Percentiles rank a stretch among this genome's conserved stretches.
Evolutionary conservation across 75 land plant species (phyloP).

Genomic region (Selaginella moellendorffii): DNA sequence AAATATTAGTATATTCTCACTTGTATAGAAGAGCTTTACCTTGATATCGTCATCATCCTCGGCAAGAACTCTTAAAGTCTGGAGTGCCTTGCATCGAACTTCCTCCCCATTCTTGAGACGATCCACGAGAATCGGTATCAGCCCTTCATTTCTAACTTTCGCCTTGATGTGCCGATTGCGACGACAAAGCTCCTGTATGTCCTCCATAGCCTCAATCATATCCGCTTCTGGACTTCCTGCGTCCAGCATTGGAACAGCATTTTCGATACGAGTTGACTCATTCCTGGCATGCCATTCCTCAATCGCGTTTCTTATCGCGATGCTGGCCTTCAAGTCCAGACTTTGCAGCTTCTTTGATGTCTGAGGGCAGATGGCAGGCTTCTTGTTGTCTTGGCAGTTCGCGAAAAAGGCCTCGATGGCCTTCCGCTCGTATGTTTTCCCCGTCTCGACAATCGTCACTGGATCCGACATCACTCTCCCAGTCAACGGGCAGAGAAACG

Average conservation of each 20-base stretch:
- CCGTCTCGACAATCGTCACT: constrained; percentile 65
- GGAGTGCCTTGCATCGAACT: constrained; percentile 44
- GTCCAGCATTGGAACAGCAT: constrained; percentile 32
- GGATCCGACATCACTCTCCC: constrained; percentile 91
- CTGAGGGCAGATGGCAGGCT: constrained; percentile 51
- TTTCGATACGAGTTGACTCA: constrained; percentile 56
- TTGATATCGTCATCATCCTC: constrained; percentile 58
- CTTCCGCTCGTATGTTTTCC: constrained; percentile 67
- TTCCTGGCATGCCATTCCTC: constrained; percentile 80
- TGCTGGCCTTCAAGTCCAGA: constrained; percentile 50
- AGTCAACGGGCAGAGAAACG: constrained; percentile 86
- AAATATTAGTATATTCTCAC: not conserved
- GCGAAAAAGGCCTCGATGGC: constrained; percentile 74
- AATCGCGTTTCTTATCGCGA: constrained; percentile 72
- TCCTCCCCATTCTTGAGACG: constrained; percentile 30
- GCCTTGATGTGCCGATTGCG: constrained; percentile 40
- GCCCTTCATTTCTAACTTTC: constrained; percentile 34
- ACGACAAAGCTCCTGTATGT: constrained; percentile 47
- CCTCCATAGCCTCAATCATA: constrained; percentile 33
- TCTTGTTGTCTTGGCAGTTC: constrained; percentile 58
- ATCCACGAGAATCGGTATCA: constrained; percentile 55
- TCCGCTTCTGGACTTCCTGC: constrained; percentile 36
- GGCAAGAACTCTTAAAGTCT: constrained; percentile 47
- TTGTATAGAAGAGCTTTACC: constrained; percentile 20
- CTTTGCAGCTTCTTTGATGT: constrained; percentile 43